Percentiles rank a stretch among this genome's conserved stretches.
phyloP scores from a whole-genome alignment of 306 rosid genomes.

The Leucaena leucocephala region DNA sequence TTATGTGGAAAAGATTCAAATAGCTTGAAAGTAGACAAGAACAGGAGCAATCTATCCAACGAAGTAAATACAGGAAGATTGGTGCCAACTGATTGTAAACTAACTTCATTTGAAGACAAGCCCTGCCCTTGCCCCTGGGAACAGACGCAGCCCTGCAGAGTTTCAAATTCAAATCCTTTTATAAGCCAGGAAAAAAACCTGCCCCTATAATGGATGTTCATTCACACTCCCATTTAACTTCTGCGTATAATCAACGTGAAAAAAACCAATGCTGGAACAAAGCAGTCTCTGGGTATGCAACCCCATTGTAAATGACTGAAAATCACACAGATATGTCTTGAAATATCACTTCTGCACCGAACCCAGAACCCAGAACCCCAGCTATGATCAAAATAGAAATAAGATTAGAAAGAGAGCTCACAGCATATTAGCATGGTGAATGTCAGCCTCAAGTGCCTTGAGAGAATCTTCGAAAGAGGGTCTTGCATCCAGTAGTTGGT shows the following conservation, averaged over 20 bases:
- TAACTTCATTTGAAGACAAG: slow-evolving; percentile 69
- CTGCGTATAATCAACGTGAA: background rate
- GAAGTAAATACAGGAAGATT: slow-evolving; percentile 54
- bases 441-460: slow-evolving; percentile 73
- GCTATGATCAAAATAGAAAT: background rate
- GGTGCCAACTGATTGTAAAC: slow-evolving; percentile 68
- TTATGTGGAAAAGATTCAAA: slow-evolving; percentile 62
- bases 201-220: slow-evolving; percentile 4
- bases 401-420: slow-evolving; percentile 40
- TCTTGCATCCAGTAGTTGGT: slow-evolving; percentile 54
- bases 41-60: slow-evolving; percentile 68
- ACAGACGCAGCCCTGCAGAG: slow-evolving; percentile 78
- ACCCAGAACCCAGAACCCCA: background rate
- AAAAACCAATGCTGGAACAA: background rate
- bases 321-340: background rate
- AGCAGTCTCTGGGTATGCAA: background rate
- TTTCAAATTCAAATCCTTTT: slow-evolving; percentile 15
- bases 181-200: slow-evolving; percentile 1
- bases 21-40: slow-evolving; percentile 59
- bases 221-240: slow-evolving; percentile 1
- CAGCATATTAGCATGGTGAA: slow-evolving; percentile 80
- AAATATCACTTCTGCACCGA: background rate
- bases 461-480: slow-evolving; percentile 68
- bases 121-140: slow-evolving; percentile 58
- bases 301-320: background rate